phyloP scores from a whole-genome alignment of 2,329 filamentous ascomycete species.

The Setomelanomma holmii region DNA sequence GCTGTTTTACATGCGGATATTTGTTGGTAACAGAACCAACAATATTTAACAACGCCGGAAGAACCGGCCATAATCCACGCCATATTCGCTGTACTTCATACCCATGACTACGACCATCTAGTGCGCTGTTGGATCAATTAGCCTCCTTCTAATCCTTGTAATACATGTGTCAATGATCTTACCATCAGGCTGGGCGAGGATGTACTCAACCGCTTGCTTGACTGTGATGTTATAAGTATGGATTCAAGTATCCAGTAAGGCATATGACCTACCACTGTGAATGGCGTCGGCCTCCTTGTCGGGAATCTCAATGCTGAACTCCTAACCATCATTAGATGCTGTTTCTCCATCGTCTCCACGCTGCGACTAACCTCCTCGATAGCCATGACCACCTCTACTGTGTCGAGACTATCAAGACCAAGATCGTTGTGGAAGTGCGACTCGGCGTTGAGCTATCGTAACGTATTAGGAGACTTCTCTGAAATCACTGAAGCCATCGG shows the following conservation, averaged over 20 bases:
- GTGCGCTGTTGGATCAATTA: slow-evolving; percentile 42
- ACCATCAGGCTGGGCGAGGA: slow-evolving; percentile 90
- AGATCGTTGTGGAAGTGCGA: slow-evolving; percentile 98
- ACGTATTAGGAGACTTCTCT: slow-evolving; percentile 26
- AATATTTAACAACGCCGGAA: slow-evolving; percentile 47
- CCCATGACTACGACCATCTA: slow-evolving; percentile 27
- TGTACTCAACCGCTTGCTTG: slow-evolving; percentile 94
- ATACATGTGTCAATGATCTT: slow-evolving; percentile 52
- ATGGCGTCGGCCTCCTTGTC: slow-evolving; percentile 96
- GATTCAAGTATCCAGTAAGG: not conserved
- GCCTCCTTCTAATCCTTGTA: slow-evolving; percentile 1
- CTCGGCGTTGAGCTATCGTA: slow-evolving; percentile 73
- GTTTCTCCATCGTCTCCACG: slow-evolving; percentile 2
- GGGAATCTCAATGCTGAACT: slow-evolving; percentile 94
- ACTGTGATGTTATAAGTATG: slow-evolving; percentile 63
- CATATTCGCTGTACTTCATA: slow-evolving; percentile 31
- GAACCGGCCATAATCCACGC: slow-evolving; percentile 39
- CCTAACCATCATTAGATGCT: slow-evolving; percentile 53
- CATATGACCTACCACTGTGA: slow-evolving; percentile 77
- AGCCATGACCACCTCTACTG: slow-evolving; percentile 99
- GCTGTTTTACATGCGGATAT: slow-evolving; percentile 51
- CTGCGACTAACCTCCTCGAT: slow-evolving; percentile 83
- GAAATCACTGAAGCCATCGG: not conserved
- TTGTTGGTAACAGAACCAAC: too few relatives aligned
- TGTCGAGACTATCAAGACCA: slow-evolving; percentile 95